Conservation (phyloP, 179 eudicot species). For the Sideroxylon spinosum region DNA sequence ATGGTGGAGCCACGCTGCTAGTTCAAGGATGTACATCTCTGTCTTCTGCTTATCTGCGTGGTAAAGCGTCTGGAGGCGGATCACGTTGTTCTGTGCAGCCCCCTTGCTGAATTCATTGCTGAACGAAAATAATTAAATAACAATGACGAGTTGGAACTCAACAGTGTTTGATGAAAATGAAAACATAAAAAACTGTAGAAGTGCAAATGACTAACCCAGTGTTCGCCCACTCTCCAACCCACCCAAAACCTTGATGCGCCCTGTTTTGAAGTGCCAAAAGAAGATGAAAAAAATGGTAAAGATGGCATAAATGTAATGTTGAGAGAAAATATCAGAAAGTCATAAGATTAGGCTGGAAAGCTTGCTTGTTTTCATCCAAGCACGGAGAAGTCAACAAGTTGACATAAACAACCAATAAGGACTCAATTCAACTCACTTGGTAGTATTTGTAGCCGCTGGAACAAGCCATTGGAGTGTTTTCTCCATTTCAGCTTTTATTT, state of each 20-base stretch:
- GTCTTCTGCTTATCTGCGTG: constrained; percentile 70
- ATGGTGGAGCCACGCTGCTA: constrained; percentile 66
- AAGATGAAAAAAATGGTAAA: background rate
- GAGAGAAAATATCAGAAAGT: background rate
- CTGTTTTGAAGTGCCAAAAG: constrained; percentile 34
- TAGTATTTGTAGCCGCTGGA: constrained; percentile 80
- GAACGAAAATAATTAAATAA: constrained; percentile 19
- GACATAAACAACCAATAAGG: constrained; percentile 10
- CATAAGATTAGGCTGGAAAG: background rate
- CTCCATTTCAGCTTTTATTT: constrained; percentile 93
- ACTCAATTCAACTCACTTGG: constrained; percentile 50
- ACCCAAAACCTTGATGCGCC: constrained; percentile 85
- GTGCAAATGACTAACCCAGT: constrained; percentile 43
- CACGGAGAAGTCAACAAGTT: background rate
- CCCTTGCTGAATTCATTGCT: constrained; percentile 64
- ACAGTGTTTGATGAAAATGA: background rate
- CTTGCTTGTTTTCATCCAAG: background rate
- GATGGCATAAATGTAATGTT: background rate
- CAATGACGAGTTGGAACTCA: background rate
- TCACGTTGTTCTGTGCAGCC: constrained; percentile 27
- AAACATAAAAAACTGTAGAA: background rate
- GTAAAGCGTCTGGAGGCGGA: constrained; percentile 81
- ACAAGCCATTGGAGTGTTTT: constrained; percentile 86
- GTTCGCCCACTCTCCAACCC: constrained; percentile 98
- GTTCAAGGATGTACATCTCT: constrained; percentile 60